Base-by-base conservation (phyloP, 768 basidiomycete genomes). In the Nevesoporus exiguus region DNA sequence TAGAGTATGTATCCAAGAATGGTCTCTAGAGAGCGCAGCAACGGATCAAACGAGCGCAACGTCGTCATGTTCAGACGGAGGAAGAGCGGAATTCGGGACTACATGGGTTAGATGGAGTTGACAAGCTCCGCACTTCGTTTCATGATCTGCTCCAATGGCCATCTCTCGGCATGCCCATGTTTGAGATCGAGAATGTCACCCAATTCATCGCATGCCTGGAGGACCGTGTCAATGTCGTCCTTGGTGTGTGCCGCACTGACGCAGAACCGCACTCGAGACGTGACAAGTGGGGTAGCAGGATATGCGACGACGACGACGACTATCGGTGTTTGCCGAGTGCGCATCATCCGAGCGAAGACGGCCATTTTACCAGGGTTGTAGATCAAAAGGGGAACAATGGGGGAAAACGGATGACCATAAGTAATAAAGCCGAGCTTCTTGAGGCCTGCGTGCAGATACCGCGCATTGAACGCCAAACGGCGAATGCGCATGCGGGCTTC, bases 331-430 rank as follows among this genome's bases (percentile, higher is more conserved):
- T 80, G 74, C 42, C 90, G 78, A 39, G 70, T 63, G 59, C 82
- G 79, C 93, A 98, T 97, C 80, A 96, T 78, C 25, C 90, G 80
- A 59, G 88, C 87, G 77, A 98, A 96, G 66, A 88, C 79, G 55
- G 82, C 81, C 92, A 98, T 93, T 76, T 97, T 98, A 48, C 90
- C 95, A 0, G 91, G 91, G 69, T 92, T 84, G 80, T 93, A 98
- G 30, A 98, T 73, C 47, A 99, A 77, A 42, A 98, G 76, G 0
- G 97, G 96, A 4, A 98, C 88, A 62, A 99, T 91, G 2, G 97
- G 96, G 25, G 92, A 93, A 61, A 92, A 85, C 33, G 85, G 81
- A 71, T 91, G 85, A 0, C 96, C 96, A 64, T 94, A 97, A 7
- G 90, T 91, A 76, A 99, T 96, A 78, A 99, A 99, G 0, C 97